These are phyloP conservation scores for Clavispora carvajalis DNA, from an alignment of 805 yeast genomes.

Conservation along the genomic window DNA sequence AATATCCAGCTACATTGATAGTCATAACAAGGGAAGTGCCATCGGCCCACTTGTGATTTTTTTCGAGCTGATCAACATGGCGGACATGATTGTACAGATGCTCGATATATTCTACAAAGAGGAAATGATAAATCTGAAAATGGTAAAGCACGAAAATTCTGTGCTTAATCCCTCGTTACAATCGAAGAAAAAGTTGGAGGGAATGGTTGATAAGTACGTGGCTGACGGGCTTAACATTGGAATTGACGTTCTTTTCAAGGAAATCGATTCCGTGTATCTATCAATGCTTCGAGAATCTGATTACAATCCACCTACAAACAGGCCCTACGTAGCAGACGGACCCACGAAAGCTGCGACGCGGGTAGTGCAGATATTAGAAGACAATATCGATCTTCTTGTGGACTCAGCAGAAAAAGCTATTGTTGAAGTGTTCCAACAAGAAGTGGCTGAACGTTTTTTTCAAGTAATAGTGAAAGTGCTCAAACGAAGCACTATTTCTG, in stretches of 20 bases:
- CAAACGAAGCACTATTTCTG: slow-evolving; percentile 65
- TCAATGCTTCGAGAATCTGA: slow-evolving; percentile 56
- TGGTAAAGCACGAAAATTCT: slow-evolving; percentile 68
- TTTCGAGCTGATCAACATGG: slow-evolving; percentile 86
- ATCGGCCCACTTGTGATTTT: slow-evolving; percentile 86
- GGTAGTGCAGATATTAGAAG: slow-evolving; percentile 56
- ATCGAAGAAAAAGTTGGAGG: slow-evolving; percentile 76
- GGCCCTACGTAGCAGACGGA: slow-evolving; percentile 20
- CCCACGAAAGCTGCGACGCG: slow-evolving; percentile 61
- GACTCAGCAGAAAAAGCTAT: slow-evolving; percentile 86
- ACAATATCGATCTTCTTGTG: slow-evolving; percentile 66
- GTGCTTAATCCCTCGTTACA: slow-evolving; percentile 74
- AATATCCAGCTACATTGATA: slow-evolving; percentile 23
- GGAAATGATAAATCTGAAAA: slow-evolving; percentile 56
- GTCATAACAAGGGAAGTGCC: slow-evolving; percentile 22
- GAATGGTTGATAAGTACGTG: slow-evolving; percentile 76
- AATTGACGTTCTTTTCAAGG: slow-evolving; percentile 80
- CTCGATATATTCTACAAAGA: slow-evolving; percentile 84
- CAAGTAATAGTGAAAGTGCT: slow-evolving; percentile 70
- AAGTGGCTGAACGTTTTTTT: slow-evolving; percentile 83
- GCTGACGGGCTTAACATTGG: slow-evolving; percentile 94
- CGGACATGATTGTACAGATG: slow-evolving; percentile 91
- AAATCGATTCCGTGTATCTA: slow-evolving; percentile 59
- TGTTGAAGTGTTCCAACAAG: slow-evolving; percentile 90
- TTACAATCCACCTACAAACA: slow-evolving; percentile 45